Base-by-base conservation (phyloP, 1,284 basidiomycete species). In the Pseudozyma flocculosa region DNA sequence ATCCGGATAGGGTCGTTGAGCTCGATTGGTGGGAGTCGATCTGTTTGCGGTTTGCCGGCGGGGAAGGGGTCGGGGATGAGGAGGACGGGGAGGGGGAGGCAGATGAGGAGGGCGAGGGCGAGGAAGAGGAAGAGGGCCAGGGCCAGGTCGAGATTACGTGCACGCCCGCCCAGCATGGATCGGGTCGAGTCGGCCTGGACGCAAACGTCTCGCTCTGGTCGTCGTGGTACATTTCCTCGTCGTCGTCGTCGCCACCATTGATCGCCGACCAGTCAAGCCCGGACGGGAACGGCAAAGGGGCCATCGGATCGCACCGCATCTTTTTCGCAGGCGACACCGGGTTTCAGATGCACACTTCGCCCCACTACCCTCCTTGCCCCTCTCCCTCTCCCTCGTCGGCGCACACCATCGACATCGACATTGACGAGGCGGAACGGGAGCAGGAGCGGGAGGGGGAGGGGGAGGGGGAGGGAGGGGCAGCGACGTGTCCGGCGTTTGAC, bases 251-350 rank as follows among this genome's bases (percentile, higher is more conserved):
- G 11, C 5, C 26, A 29, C 26, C n/a, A n/a, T n/a, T n/a, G n/a
- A n/a, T n/a, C n/a, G n/a, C n/a, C n/a, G n/a, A n/a, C n/a, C n/a
- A n/a, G n/a, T n/a, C n/a, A n/a, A n/a, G n/a, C n/a, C n/a, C n/a
- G n/a, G n/a, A n/a, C n/a, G n/a, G n/a, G n/a, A n/a, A n/a, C n/a
- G n/a, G n/a, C n/a, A n/a, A n/a, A n/a, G n/a, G n/a, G n/a, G n/a
- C n/a, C n/a, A n/a, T n/a, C n/a, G n/a, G 26, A 11, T 11, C 26
- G 11, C 26, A 29, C 11, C 26, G 26, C 15, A 49, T 64, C 23
- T 76, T 66, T 53, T 76, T 76, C 23, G 73, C 72, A 18, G 75
- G 75, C 15, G 75, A 76, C 38, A 73, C 75, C 0, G 75, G 75
- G 18, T 75, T 59, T 48, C 71, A 69, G 8, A 68, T 76, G 41